These are phyloP conservation scores for Alternaria dauci DNA, from an alignment of 2,329 filamentous ascomycete species.

Conservation along the genomic window DNA sequence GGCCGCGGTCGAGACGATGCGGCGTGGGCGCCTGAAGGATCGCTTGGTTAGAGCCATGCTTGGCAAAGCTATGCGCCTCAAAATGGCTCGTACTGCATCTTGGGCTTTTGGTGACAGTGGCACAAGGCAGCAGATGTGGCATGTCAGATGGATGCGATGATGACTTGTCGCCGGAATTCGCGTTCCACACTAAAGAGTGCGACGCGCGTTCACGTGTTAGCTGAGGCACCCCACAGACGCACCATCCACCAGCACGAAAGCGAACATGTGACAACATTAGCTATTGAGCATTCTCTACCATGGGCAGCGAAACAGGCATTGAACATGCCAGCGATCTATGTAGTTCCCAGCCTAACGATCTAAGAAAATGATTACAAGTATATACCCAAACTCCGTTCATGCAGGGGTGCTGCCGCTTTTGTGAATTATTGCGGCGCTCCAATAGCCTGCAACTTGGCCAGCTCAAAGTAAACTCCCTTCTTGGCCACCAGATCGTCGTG, in stretches of 20 bases:
- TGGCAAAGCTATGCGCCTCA: background rate
- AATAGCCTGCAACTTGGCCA: conserved; percentile 48
- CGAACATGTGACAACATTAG: background rate
- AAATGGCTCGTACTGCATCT: background rate
- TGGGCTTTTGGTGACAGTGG: background rate
- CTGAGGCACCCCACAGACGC: background rate
- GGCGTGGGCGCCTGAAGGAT: conserved; percentile 8
- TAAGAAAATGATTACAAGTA: conserved; percentile 11
- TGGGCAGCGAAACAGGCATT: background rate
- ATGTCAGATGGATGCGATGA: background rate
- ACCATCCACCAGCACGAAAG: background rate
- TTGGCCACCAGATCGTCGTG: conserved; percentile 67
- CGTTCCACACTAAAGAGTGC: background rate
- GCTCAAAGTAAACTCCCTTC: conserved; percentile 53
- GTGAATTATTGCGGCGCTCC: conserved; percentile 41
- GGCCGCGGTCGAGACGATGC: background rate
- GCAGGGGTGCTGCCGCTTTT: background rate
- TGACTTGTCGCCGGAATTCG: background rate
- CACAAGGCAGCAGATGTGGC: too few species aligned
- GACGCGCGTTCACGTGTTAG: conserved; percentile 5
- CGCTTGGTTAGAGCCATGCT: background rate
- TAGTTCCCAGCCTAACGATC: conserved; percentile 5
- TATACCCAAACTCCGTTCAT: background rate
- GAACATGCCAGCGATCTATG: background rate
- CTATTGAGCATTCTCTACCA: background rate